Evolutionary conservation across 2,329 filamentous ascomycete species (phyloP), one percentile per base, ranked within the genome.

Genomic region (Colletotrichum liriopes): DNA sequence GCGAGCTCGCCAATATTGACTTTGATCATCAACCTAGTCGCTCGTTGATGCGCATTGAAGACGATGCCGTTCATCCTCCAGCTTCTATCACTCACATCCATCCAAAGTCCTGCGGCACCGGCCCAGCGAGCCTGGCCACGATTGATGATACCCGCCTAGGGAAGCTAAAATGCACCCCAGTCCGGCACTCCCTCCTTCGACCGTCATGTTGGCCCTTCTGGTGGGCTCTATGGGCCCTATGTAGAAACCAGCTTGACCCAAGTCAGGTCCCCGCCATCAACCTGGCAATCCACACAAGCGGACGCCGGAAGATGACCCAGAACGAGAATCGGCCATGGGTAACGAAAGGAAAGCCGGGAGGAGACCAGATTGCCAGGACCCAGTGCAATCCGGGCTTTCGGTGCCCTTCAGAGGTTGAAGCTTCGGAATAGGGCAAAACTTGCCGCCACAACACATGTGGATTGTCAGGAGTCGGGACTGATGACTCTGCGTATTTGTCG

Each of bases 161-260:
- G 18, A 47, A 49, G 32, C n/a, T 55, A 52, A 45, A 37, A 43
- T 59, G 67, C 45, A 69, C 61, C 61, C 67, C 67, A 59, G 67
- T 45, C 62, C 67, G 61, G 67, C 67, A 69, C 54, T 65, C 60
- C 61, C 8, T 51, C 26, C 20, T 32, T 32, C 37, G 35, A 8
- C 58, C 41, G 39, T 45, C 35, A 39, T 41, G 16, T 20, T 45
- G 32, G 66, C 35, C 43, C 43, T 43, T 65, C 51, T 58, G 20
- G 61, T 69, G 45, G 35, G n/a, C 43, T 51, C 32, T 43, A 54
- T 37, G 61, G 60, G 43, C 26, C 61, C 29, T 51, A 26, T 26
- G 23, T 26, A 45, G 35, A 52, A 52, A 41, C 37, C 26, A 41
- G 37, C 62, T 67, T 63, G 39, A 55, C 26, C 39, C 37, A 54